Conservation (phyloP, 2,329 filamentous ascomycete species). For the Cryphonectria parasitica region DNA sequence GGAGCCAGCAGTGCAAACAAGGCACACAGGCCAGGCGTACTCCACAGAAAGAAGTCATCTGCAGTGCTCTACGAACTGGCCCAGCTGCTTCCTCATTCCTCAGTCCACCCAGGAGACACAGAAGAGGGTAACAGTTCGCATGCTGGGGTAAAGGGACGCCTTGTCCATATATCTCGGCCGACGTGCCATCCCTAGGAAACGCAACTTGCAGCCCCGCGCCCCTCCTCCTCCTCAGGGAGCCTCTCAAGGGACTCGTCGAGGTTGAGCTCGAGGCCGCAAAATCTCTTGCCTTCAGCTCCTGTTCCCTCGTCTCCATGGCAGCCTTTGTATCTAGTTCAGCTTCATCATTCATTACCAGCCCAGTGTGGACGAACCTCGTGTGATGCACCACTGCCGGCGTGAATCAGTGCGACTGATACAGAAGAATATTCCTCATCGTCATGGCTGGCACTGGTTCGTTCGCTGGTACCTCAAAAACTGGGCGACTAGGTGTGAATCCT, state of each 20-base stretch:
- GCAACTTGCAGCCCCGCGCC: neutral
- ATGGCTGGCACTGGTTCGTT: constrained; percentile 23
- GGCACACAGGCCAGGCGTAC: constrained; percentile 15
- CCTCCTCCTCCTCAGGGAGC: neutral
- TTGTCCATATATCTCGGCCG: constrained; percentile 15
- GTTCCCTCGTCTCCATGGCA: constrained; percentile 15
- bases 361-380: constrained; percentile 9
- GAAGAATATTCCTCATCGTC: neutral
- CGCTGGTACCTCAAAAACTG: constrained; percentile 3
- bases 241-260: neutral
- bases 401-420: constrained; percentile 6
- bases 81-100: neutral
- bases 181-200: constrained; percentile 10
- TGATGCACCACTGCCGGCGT: constrained; percentile 12
- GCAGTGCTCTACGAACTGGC: constrained; percentile 8
- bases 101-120: neutral
- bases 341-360: constrained; percentile 17
- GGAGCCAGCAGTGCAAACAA: constrained; percentile 21
- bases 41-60: constrained; percentile 13
- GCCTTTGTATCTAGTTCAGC: neutral
- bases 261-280: constrained; percentile 14
- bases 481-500: constrained; percentile 54
- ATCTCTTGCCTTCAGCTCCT: constrained; percentile 6
- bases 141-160: neutral
- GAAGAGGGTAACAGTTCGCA: neutral